Evolutionary conservation across 31 red algal species (phyloP).

Genomic region (Odonthalia washingtoniensis): DNA sequence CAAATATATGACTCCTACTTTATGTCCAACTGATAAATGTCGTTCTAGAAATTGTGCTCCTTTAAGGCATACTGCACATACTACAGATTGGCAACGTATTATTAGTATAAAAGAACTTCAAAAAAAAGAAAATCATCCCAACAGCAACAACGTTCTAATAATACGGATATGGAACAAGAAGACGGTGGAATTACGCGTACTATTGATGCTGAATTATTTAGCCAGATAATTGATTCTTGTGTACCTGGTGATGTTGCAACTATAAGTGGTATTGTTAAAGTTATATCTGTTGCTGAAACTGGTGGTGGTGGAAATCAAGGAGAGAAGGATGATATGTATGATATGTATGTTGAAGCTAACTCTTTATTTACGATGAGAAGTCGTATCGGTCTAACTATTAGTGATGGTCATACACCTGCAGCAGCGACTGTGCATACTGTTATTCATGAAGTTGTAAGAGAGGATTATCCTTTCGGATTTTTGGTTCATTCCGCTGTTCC

Average conservation of each 20-base stretch:
- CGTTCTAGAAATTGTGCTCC: conserved; percentile 80
- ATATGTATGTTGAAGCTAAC: conserved; percentile 97
- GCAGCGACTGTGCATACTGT: conserved; percentile 44
- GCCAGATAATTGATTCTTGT: conserved; percentile 88
- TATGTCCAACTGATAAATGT: conserved; percentile 75
- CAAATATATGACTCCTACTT: conserved; percentile 71
- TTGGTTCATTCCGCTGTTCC: conserved; percentile 93
- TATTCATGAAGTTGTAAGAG: conserved; percentile 72
- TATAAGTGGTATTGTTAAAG: conserved; percentile 79
- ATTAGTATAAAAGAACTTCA: conserved; percentile 90
- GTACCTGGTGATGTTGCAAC: conserved; percentile 93
- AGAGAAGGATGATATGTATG: conserved; percentile 69
- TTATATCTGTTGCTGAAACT: conserved; percentile 71
- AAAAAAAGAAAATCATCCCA: conserved; percentile 55
- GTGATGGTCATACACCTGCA: conserved; percentile 38
- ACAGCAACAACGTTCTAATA: too few species aligned
- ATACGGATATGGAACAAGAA: conserved; percentile 47
- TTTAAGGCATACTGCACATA: conserved; percentile 70
- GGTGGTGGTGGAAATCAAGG: conserved; percentile 42
- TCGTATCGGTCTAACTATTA: conserved; percentile 9
- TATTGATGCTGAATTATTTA: conserved; percentile 90
- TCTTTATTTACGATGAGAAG: conserved; percentile 58
- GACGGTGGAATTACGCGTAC: conserved; percentile 95
- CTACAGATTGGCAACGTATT: conserved; percentile 95
- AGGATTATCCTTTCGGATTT: conserved; percentile 81